A percentile compares a stretch with the other conserved stretches of the same genome.
Evolutionary conservation across 805 yeast species (phyloP).

Genomic region (Candida sanyiensis): DNA sequence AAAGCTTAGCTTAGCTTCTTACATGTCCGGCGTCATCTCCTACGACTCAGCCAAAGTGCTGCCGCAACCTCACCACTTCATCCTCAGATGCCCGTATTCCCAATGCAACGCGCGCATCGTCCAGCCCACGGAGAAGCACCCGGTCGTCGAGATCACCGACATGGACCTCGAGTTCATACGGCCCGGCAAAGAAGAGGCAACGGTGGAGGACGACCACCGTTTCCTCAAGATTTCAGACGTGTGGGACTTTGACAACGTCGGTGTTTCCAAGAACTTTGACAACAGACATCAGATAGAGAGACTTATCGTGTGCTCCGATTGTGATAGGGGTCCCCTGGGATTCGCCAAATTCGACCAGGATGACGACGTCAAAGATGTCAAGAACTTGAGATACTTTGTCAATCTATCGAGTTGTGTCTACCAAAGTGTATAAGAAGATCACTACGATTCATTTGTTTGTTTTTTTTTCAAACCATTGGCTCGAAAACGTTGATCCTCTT

Average conservation of each 20-base stretch:
- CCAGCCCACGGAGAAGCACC: slow-evolving; percentile 8
- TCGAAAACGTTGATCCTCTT: slow-evolving; percentile 9
- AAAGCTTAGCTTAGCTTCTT: neutral
- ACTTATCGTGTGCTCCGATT: slow-evolving; percentile 63
- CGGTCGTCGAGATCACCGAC: neutral
- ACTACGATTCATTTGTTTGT: neutral
- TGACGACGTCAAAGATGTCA: slow-evolving; percentile 28
- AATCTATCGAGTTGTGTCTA: slow-evolving; percentile 42
- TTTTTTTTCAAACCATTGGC: neutral
- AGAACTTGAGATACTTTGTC: slow-evolving; percentile 38
- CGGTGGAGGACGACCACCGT: slow-evolving; percentile 1
- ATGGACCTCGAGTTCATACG: slow-evolving; percentile 5
- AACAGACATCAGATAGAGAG: slow-evolving; percentile 36
- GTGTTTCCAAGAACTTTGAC: slow-evolving; percentile 45
- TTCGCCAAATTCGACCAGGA: slow-evolving; percentile 42
- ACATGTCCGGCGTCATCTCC: neutral
- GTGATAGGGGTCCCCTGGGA: slow-evolving; percentile 76
- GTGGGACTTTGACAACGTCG: slow-evolving; percentile 79
- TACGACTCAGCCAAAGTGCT: slow-evolving; percentile 1
- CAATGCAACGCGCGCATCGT: slow-evolving; percentile 24
- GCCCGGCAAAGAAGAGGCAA: slow-evolving; percentile 8
- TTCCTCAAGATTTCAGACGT: slow-evolving; percentile 49
- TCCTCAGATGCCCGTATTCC: slow-evolving; percentile 23
- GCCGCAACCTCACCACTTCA: neutral
- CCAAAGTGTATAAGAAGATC: slow-evolving; percentile 18